A percentile compares a stretch with the other conserved stretches of the same genome.
These are phyloP conservation scores for Wickerhamiella sorbophila DNA, from an alignment of 805 yeast species.

Conservation along the genomic window DNA sequence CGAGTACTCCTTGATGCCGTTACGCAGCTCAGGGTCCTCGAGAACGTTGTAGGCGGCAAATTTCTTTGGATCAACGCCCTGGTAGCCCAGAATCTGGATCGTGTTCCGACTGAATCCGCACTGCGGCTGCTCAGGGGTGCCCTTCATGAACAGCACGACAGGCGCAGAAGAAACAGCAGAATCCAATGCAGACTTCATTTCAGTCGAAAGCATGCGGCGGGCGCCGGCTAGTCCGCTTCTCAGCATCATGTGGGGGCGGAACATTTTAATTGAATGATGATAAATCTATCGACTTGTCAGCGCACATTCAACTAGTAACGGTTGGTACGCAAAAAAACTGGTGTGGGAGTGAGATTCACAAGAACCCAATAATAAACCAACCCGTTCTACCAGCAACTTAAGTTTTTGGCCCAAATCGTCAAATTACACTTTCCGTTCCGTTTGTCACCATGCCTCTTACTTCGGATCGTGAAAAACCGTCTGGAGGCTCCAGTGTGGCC, in stretches of 20 bases:
- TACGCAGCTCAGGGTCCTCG: slow-evolving; percentile 86
- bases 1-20: slow-evolving; percentile 88
- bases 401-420: too few relatives aligned
- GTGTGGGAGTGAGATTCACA: too few relatives aligned
- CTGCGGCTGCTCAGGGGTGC: slow-evolving; percentile 94
- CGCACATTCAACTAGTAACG: too few relatives aligned
- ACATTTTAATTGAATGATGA: not conserved
- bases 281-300: not conserved
- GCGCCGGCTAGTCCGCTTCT: not conserved
- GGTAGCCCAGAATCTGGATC: slow-evolving; percentile 82
- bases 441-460: not conserved
- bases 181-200: slow-evolving; percentile 71
- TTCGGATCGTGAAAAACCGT: not conserved
- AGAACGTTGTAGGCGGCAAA: slow-evolving; percentile 95
- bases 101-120: slow-evolving; percentile 97
- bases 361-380: too few relatives aligned
- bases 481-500: not conserved
- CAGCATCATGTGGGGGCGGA: not conserved
- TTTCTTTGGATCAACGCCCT: slow-evolving; percentile 91
- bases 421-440: too few relatives aligned
- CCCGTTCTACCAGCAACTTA: too few relatives aligned
- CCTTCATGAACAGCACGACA: slow-evolving; percentile 95
- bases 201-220: slow-evolving; percentile 50
- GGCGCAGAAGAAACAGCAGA: slow-evolving; percentile 79
- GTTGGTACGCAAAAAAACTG: too few relatives aligned